Evolutionary conservation across 495 filamentous ascomycete species (phyloP), one percentile per base, ranked within the genome.

Genomic region (Lasiosphaeria ovina): DNA sequence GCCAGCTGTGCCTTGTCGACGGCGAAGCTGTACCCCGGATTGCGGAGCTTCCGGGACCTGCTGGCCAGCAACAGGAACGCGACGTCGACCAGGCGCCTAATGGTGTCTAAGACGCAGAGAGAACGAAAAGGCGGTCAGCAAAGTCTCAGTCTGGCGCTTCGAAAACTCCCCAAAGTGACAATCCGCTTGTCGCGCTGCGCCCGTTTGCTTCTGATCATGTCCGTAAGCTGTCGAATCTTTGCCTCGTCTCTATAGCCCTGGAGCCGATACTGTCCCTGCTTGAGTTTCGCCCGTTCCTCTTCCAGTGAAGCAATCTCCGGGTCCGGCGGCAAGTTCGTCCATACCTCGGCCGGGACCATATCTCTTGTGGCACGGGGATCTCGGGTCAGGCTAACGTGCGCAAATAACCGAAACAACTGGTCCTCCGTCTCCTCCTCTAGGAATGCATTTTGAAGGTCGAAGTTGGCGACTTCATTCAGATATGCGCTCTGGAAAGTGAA

Each of bases 61-160:
- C 83, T 85, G 42, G 86, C 87, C 45, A 96, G 79, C 33, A 93
- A 72, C 4, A 81, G 66, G 36, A 79, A 84, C 0, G 89, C 87
- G 1, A 91, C 80, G 14, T 86, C 80, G 4, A 88, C 75, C 5
- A 93, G 62, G 55, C 87, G 85, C 47, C 77, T 74, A 54, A 95
- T 84, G 0, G 89, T 89, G 57, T 81, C 87, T 85, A 14, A 6
- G 14, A 12, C 32, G 60, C 6, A 24, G 14, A 2, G 47, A 16
- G 36, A 6, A 53, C n/a, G n/a, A n/a, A n/a, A n/a, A n/a, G n/a
- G n/a, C n/a, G n/a, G n/a, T n/a, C n/a, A n/a, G n/a, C n/a, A n/a
- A n/a, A n/a, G n/a, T n/a, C n/a, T n/a, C n/a, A n/a, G n/a, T n/a
- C n/a, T n/a, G n/a, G n/a, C n/a, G n/a, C n/a, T n/a, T n/a, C n/a